A percentile compares a stretch with the other conserved stretches of the same genome.
These are phyloP conservation scores for Anthracocystis panici-leucophaei DNA, from an alignment of 1,284 basidiomycete genomes.

Conservation along the genomic window DNA sequence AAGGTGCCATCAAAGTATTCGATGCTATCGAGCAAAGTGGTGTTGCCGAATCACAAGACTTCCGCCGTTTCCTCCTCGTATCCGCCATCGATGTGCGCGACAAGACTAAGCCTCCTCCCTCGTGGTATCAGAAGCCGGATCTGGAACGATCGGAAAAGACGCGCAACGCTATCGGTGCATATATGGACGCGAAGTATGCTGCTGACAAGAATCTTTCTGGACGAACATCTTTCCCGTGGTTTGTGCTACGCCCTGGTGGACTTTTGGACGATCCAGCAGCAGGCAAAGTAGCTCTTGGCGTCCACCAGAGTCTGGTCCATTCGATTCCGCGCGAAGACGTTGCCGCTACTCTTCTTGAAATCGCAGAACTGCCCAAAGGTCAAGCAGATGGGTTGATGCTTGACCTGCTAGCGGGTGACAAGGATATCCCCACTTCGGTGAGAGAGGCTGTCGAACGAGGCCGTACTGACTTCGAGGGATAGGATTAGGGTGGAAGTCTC, in stretches of 20 bases:
- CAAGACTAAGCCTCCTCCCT: constrained; percentile 69
- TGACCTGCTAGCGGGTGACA: constrained; percentile 76
- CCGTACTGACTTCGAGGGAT: constrained; percentile 71
- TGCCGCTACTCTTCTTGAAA: constrained; percentile 74
- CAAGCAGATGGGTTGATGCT: constrained; percentile 74
- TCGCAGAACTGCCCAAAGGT: constrained; percentile 75
- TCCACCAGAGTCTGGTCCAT: constrained; percentile 38
- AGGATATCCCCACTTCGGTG: constrained; percentile 73
- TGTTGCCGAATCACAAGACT: constrained; percentile 70
- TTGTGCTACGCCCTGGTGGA: constrained; percentile 78
- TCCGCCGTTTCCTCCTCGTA: constrained; percentile 75
- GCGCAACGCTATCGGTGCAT: constrained; percentile 44
- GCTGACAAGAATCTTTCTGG: constrained; percentile 78
- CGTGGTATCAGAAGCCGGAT: constrained; percentile 44
- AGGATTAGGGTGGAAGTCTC: background rate
- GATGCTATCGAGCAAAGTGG: constrained; percentile 77
- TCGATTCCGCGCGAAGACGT: constrained; percentile 75
- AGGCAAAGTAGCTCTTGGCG: constrained; percentile 50
- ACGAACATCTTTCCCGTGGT: constrained; percentile 77
- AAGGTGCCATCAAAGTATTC: constrained; percentile 79
- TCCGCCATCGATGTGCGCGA: constrained; percentile 78
- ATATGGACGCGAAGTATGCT: constrained; percentile 71
- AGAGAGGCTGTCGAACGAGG: constrained; percentile 74
- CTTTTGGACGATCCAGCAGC: constrained; percentile 73
- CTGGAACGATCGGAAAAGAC: constrained; percentile 67